Evolutionary conservation across 169 alveolate genomes (phyloP).

Genomic region (Cryptosporidium xiaoi): DNA sequence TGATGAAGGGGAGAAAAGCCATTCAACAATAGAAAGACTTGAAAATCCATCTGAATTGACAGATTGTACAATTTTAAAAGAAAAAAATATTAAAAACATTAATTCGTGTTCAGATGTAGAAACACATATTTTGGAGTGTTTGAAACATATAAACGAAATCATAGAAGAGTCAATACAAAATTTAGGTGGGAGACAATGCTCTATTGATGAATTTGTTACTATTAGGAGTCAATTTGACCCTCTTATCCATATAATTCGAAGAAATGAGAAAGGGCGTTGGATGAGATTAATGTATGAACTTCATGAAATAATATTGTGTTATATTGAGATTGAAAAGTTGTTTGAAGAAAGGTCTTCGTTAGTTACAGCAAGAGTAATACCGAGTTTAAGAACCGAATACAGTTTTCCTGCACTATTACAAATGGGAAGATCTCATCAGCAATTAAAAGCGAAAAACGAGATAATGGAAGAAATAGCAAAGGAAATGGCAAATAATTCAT

Average conservation of each 20-base stretch:
- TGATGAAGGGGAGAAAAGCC: no score
- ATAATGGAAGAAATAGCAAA: conserved; percentile 54
- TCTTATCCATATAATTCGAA: conserved; percentile 35
- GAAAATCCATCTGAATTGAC: conserved; percentile 1
- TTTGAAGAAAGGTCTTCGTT: conserved; percentile 59
- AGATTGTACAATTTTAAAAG: not conserved
- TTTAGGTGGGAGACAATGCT: not conserved
- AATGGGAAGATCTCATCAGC: conserved; percentile 71
- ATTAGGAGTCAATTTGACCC: conserved; percentile 47
- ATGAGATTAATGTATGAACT: conserved; percentile 58
- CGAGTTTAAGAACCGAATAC: conserved; percentile 48
- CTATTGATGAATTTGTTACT: conserved; percentile 43
- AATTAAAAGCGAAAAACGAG: conserved; percentile 44
- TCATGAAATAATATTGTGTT: conserved; percentile 27
- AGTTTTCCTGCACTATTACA: conserved; percentile 20
- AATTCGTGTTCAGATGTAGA: conserved; percentile 30
- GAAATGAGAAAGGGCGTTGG: conserved; percentile 68
- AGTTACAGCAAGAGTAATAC: conserved; percentile 51
- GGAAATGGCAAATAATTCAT: conserved; percentile 56
- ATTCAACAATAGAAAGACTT: not conserved
- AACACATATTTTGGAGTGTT: conserved; percentile 22
- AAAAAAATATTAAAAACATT: conserved; percentile 9
- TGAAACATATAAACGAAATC: conserved; percentile 14
- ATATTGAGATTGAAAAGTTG: conserved; percentile 47
- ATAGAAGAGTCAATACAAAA: conserved; percentile 43